These are phyloP conservation scores for Macadamia integrifolia DNA, from an alignment of 164 flowering plant species.

Conservation along the genomic window DNA sequence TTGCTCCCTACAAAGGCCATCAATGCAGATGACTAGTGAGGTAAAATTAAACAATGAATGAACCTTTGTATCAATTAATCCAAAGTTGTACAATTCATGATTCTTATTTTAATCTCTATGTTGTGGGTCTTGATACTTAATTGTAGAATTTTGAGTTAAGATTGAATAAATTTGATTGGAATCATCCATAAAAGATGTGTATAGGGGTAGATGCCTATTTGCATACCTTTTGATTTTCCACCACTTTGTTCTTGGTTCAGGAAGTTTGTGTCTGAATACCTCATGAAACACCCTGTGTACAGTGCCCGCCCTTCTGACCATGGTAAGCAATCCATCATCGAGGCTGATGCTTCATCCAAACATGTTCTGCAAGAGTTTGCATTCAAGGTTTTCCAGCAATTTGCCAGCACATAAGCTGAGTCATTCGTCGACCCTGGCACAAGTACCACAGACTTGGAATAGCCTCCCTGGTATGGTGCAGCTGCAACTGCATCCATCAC, in stretches of 20 bases:
- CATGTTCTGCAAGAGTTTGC: conserved; percentile 59
- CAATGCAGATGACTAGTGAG: not conserved
- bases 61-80: too few species aligned
- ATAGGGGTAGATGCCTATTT: too few species aligned
- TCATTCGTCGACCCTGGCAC: conserved; percentile 39
- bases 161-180: too few species aligned
- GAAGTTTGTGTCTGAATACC: conserved; percentile 74
- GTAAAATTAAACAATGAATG: not conserved
- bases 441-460: conserved; percentile 31
- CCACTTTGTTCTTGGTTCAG: conserved; percentile 35
- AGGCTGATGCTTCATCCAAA: conserved; percentile 56
- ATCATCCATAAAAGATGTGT: too few species aligned
- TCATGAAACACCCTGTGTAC: conserved; percentile 81
- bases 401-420: conserved; percentile 61
- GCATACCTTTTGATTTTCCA: conserved; percentile 44
- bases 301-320: conserved; percentile 77
- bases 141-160: too few species aligned
- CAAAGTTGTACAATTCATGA: too few species aligned
- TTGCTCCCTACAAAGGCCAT: conserved; percentile 40
- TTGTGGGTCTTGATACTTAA: too few species aligned
- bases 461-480: conserved; percentile 44
- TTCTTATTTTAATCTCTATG: too few species aligned
- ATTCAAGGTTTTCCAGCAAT: conserved; percentile 74
- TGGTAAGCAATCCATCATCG: conserved; percentile 64
- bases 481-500: conserved; percentile 32